Percentiles rank a stretch among this genome's conserved stretches.
phyloP scores from a whole-genome alignment of 2,329 filamentous ascomycete species.

The Diplodia seriata region DNA sequence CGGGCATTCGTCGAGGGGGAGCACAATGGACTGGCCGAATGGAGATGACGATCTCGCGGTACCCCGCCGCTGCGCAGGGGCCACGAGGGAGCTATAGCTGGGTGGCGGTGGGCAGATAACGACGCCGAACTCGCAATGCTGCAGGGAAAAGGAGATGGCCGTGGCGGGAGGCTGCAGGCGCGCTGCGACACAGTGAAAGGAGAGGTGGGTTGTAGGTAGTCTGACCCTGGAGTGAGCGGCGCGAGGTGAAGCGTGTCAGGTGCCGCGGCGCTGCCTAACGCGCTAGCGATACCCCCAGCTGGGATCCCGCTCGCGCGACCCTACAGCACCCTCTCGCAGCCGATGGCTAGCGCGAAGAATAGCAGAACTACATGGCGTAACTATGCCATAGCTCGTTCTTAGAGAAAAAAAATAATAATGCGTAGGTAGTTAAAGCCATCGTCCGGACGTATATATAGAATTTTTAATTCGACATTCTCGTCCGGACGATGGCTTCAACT shows the following conservation, averaged over 20 bases:
- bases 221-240: conserved; percentile 25
- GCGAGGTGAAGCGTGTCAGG: conserved; percentile 27
- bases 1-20: conserved; percentile 28
- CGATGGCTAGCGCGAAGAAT: too few relatives aligned
- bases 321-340: too few relatives aligned
- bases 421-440: too few relatives aligned
- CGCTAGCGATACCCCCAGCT: not conserved
- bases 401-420: too few relatives aligned
- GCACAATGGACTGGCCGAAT: conserved; percentile 17
- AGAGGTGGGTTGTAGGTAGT: conserved; percentile 16
- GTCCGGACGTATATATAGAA: too few relatives aligned
- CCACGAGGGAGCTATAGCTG: conserved; percentile 31
- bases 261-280: conserved; percentile 24
- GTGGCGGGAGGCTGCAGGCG: not conserved
- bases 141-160: conserved; percentile 19
- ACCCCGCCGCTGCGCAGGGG: conserved; percentile 32
- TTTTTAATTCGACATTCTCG: too few relatives aligned
- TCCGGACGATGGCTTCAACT: too few relatives aligned
- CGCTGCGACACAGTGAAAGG: not conserved
- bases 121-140: conserved; percentile 20
- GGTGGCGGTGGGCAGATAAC: conserved; percentile 31
- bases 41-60: conserved; percentile 31
- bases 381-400: too few relatives aligned
- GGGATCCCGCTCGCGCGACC: conserved; percentile 13
- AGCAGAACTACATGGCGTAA: too few relatives aligned